Evolutionary conservation across 176 grass and related monocot species (phyloP), one percentile per base, ranked within the genome.

Genomic region (Oryza meridionalis): DNA sequence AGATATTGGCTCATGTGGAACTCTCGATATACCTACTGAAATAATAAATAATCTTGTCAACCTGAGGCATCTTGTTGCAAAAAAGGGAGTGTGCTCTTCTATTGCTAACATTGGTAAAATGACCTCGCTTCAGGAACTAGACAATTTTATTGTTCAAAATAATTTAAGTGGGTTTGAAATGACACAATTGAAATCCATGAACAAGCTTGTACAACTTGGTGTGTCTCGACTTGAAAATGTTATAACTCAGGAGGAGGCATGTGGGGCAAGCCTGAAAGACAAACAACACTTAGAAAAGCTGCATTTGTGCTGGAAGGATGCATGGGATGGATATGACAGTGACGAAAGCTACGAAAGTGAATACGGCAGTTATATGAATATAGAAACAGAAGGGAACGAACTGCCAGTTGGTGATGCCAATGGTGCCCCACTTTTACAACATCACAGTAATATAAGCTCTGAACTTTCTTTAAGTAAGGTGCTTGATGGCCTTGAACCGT

Each of bases 401-500:
- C 44, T 51, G 4, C 13, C 49, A 15, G 0, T 49, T 1, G 2
- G 0, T 49, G 46, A 49, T 49, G 4, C 2, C 2, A 4, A 49
- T 49, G 46, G 13, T 4, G 0, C 46, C 46, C 12, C n/a, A n/a
- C n/a, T n/a, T n/a, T 49, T 15, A 49, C 0, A 49, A 49, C 46
- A 49, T 49, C 27, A 27, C 27, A 27, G 27, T 27, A 27, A 27
- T 27, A 27, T 27, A 27, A 27, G 27, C 27, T 27, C 27, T 27
- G 27, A 27, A 27, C 27, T 27, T 27, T 1, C 27, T 43, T 43
- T 2, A 43, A 43, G 40, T 67, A 31, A 67, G 0, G 88, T 94
- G n/a, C 26, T 87, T 0, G 68, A 87, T 13, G 75, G 79, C 1
- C 84, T 87, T 71, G 29, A 79, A 86, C 88, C 78, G 33, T 65